These are phyloP conservation scores for Fraxinus dipetala DNA, from an alignment of 305 asterid genomes.

Conservation along the genomic window DNA sequence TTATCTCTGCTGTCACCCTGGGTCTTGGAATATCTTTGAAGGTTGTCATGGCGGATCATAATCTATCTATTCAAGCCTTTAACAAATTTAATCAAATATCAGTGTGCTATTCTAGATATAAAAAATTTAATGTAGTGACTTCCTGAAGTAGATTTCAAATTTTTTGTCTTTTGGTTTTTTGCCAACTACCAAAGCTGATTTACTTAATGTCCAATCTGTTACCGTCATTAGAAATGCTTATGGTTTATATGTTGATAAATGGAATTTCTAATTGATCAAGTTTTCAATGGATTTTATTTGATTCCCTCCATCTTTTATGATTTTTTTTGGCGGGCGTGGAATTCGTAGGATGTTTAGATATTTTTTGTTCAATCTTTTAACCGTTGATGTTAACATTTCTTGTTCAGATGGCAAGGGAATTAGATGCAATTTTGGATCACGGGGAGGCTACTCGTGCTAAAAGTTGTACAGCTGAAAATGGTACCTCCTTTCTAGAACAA, in stretches of 20 bases:
- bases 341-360: neutral
- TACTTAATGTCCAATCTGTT: neutral
- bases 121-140: neutral
- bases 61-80: neutral
- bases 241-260: constrained; percentile 12
- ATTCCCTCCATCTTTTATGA: constrained; percentile 7
- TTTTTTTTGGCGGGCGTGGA: neutral
- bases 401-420: constrained; percentile 88
- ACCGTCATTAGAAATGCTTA: neutral
- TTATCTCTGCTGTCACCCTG: neutral
- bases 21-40: neutral
- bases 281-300: constrained; percentile 7
- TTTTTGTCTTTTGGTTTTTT: constrained; percentile 4
- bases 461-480: constrained; percentile 55
- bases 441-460: constrained; percentile 65
- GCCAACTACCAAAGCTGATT: neutral
- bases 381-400: constrained; percentile 23
- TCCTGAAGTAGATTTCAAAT: neutral
- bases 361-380: constrained; percentile 14
- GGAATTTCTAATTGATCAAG: constrained; percentile 1
- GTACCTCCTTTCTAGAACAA: constrained; percentile 70
- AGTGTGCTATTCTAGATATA: neutral
- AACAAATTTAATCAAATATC: constrained; percentile 12
- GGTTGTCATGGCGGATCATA: neutral
- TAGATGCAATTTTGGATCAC: constrained; percentile 77